Conservation (phyloP, 139 green algal species). For the Chlorella sp. region DNA sequence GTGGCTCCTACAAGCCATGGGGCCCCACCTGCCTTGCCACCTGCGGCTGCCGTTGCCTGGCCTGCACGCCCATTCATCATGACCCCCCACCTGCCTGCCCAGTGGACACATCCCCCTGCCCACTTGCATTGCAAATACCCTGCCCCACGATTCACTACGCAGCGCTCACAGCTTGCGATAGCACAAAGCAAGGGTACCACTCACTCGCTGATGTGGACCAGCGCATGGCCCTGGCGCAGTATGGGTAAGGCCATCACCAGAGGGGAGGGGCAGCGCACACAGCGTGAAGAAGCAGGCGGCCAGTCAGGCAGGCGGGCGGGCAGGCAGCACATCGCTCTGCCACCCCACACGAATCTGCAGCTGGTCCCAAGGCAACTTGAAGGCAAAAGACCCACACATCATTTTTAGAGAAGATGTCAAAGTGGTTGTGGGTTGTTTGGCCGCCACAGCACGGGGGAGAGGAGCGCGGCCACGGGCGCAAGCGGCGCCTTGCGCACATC, state of each 20-base stretch:
- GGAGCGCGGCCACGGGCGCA: constrained; percentile 78
- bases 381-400: constrained; percentile 43
- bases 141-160: neutral
- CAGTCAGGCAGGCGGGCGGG: too few relatives aligned
- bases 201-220: constrained; percentile 77
- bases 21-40: too few relatives aligned
- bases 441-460: constrained; percentile 90
- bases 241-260: constrained; percentile 77
- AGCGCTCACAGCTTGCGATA: neutral
- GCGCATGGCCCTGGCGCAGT: constrained; percentile 76
- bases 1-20: too few relatives aligned
- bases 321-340: too few relatives aligned
- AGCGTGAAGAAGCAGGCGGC: too few relatives aligned
- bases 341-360: neutral
- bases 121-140: too few relatives aligned
- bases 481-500: constrained; percentile 58
- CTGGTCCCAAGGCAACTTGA: too few relatives aligned
- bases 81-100: too few relatives aligned
- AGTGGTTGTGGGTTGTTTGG: constrained; percentile 87
- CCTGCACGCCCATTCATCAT: too few relatives aligned
- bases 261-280: too few relatives aligned
- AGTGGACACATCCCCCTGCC: too few relatives aligned
- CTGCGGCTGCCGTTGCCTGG: too few relatives aligned
- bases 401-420: constrained; percentile 90
- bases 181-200: neutral